Percentiles rank a stretch among this genome's conserved stretches.
Conservation (phyloP, 2,329 filamentous ascomycete species). For the Plenodomus lindquistii region DNA sequence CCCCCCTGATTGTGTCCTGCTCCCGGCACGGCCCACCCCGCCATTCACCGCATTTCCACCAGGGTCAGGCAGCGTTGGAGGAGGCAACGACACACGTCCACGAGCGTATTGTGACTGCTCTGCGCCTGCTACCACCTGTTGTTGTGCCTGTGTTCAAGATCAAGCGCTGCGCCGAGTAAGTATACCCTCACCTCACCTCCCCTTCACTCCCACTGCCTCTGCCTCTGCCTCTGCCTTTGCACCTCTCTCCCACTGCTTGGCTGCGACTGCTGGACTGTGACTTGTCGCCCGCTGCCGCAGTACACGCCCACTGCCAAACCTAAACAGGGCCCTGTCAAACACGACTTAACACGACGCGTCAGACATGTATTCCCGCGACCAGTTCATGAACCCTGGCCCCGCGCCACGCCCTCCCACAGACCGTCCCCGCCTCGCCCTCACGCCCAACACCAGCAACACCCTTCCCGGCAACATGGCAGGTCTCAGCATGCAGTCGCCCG, state of each 20-base stretch:
- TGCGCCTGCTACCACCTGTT: constrained; percentile 7
- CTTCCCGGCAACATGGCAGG: constrained; percentile 78
- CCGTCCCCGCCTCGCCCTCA: constrained; percentile 78
- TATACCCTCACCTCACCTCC: constrained; percentile 8
- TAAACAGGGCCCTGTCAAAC: constrained; percentile 1
- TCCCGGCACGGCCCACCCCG: constrained; percentile 26
- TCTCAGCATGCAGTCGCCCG: constrained; percentile 71
- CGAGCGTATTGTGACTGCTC: constrained; percentile 12
- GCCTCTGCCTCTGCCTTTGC: background rate
- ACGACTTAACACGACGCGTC: constrained; percentile 17
- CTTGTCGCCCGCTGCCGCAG: constrained; percentile 1
- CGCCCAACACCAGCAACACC: constrained; percentile 68
- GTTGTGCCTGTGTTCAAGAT: constrained; percentile 19
- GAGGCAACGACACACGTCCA: constrained; percentile 12
- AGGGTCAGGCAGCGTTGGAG: constrained; percentile 10
- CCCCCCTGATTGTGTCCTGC: constrained; percentile 3
- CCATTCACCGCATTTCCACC: constrained; percentile 29
- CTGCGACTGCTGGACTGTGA: background rate
- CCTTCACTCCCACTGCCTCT: constrained; percentile 1
- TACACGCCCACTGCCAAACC: background rate
- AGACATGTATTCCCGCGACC: constrained; percentile 65
- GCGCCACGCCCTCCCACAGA: constrained; percentile 88
- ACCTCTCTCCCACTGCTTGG: background rate
- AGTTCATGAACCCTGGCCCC: constrained; percentile 96
- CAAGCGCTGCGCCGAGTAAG: constrained; percentile 31